Base-by-base conservation (phyloP, 768 basidiomycete species). In the Russula sp. region DNA sequence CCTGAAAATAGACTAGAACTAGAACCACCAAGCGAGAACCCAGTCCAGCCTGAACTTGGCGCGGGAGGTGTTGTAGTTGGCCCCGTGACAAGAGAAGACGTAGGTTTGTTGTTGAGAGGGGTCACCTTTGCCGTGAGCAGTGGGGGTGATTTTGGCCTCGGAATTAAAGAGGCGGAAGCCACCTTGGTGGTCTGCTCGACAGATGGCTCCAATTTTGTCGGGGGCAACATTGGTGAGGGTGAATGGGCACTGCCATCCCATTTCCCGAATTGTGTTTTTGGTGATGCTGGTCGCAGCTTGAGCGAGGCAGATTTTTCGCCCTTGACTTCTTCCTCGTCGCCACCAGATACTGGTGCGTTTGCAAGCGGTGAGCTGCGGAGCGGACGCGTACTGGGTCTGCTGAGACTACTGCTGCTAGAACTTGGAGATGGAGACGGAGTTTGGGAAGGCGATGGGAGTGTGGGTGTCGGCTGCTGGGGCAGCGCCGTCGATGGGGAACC, bases 311-410 rank as follows among this genome's bases (percentile, higher is more conserved):
- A 59, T 62, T 70, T 70, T 24, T 59, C 40, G 75, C 73, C 20
- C 74, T 69, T 61, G 20, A 59, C 74, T 13, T 77, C 78, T 38
- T 80, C 79, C 14, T 76, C 77, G 10, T 82, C 82, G 18, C 81
- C 81, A 69, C 76, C 63, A 28, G 67, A 66, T 78, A 82, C 61
- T 76, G 76, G 58, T 6, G 79, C 77, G 62, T 74, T 84, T 5
- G 90, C 86, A 55, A 92, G 76, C 1, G 90, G 90, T 3, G 90
- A 91, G 68, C 90, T 92, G n/a, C 88, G 84, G 3, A 79, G 74
- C 0, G 89, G 89, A 8, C 86, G 82, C 9, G 88, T 81, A 53
- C 81, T 85, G 1, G 84, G 84, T 44, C 87, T 79, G 22, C 85
- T 83, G 22, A 82, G 78, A 38, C 84, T 83, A 20, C 81, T 72